Base-by-base conservation (phyloP, 257 asterid genomes). In the Datura wrightii region DNA sequence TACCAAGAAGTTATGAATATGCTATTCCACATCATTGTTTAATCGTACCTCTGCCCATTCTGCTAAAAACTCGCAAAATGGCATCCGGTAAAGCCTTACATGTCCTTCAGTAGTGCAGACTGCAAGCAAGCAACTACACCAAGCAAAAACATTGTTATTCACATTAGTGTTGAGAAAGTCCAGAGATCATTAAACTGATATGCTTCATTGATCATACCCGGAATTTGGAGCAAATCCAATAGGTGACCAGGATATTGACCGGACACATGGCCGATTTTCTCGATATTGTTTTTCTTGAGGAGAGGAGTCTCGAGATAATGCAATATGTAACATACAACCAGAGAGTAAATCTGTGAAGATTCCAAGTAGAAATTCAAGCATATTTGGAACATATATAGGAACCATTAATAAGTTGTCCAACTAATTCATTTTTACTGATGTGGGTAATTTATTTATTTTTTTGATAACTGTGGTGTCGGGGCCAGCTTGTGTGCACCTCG, bases 221-320 rank as follows among this genome's bases (percentile, higher is more conserved):
- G 96, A 94, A 79, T 95, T 92, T 48, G 93, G 91, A 54, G 97
- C 93, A 83, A 94, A 88, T 82, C 98, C 99, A 71, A 89, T 89
- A 39, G 99, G 98, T 62, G 97, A 97, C 99, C 99, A 97, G 36
- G 99, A 90, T 70, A 97, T 91, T 42, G 98, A 95, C 80, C 97
- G 91, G 86, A 83, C 96, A 88, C 95, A 92, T 58, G 98, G 95
- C 31, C 92, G 91, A 85, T 83, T 72, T 78, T 78, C 82, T 6
- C 82, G 82, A 78, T 52, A 31, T 52, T 52, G 82, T 34, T 78
- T 78, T 78, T 78, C 82, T 52, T 78, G 82, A 36, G 82, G 48
- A 52, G 82, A 78, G 46, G 82, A 52, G 74, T 90, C 95, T 80
- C 97, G 93, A 34, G 94, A 89, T 67, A 97, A 81, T 85, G 88